A percentile compares a stretch with the other conserved stretches of the same genome.
Conservation (phyloP, 1,284 basidiomycete genomes). For the Pseudozyma sp. region DNA sequence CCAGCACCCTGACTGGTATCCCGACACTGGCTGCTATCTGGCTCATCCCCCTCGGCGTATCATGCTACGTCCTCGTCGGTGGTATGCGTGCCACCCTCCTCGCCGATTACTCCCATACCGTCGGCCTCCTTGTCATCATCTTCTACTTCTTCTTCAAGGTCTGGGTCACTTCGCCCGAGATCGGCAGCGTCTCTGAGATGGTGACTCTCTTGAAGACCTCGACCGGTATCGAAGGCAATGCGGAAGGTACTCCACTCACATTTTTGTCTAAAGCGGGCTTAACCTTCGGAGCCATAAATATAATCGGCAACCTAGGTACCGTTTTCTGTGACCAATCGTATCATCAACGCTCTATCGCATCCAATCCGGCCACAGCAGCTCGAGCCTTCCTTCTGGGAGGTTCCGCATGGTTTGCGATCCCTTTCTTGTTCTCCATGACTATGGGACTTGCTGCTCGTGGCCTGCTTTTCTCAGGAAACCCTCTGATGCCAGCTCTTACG, state of each 20-base stretch:
- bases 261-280: too few species aligned
- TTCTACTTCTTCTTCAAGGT: conserved; percentile 76
- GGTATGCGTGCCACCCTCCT: conserved; percentile 65
- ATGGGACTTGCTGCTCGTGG: conserved; percentile 75
- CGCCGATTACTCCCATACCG: conserved; percentile 66
- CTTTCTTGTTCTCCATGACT: conserved; percentile 75
- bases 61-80: conserved; percentile 62
- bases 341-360: conserved; percentile 86
- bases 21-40: conserved; percentile 59
- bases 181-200: conserved; percentile 57
- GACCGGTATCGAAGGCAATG: conserved; percentile 75
- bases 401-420: conserved; percentile 78
- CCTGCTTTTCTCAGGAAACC: conserved; percentile 62
- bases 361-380: conserved; percentile 82
- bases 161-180: conserved; percentile 74
- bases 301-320: conserved; percentile 65
- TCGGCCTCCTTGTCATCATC: conserved; percentile 63
- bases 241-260: too few species aligned
- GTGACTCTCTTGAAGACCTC: conserved; percentile 72
- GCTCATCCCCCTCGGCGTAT: conserved; percentile 63
- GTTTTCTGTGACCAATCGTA: conserved; percentile 78
- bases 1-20: conserved; percentile 73
- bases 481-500: conserved; percentile 53
- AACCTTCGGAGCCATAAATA: conserved; percentile 89
- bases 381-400: conserved; percentile 90